These are phyloP conservation scores for Piromyces finnis DNA, from an alignment of 192 early-diverging fungal species.

Conservation along the genomic window DNA sequence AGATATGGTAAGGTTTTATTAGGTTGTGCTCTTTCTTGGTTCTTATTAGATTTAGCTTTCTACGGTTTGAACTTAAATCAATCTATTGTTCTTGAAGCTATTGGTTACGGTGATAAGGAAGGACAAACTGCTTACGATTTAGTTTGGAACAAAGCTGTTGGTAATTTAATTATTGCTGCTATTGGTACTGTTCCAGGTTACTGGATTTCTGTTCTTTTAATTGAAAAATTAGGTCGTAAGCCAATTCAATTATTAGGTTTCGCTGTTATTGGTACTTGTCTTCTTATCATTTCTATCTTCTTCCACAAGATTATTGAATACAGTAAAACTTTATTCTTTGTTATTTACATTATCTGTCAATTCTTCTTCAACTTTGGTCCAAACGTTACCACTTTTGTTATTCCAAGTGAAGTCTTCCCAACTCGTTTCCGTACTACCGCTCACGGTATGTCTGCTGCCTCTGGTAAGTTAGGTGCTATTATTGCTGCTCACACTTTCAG, in stretches of 20 bases:
- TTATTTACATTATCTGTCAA: background rate
- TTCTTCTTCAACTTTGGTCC: conserved; percentile 8
- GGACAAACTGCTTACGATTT: background rate
- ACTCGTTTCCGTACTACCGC: conserved; percentile 62
- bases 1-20: conserved; percentile 62
- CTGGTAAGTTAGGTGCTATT: conserved; percentile 62
- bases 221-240: conserved; percentile 80
- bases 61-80: conserved; percentile 72
- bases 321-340: background rate
- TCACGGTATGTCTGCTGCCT: conserved; percentile 65
- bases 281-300: background rate
- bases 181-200: conserved; percentile 85
- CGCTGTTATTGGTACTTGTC: background rate
- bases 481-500: conserved; percentile 53
- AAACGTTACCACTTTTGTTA: conserved; percentile 75
- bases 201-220: conserved; percentile 78
- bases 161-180: conserved; percentile 79
- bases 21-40: conserved; percentile 59
- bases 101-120: conserved; percentile 34
- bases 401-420: conserved; percentile 67
- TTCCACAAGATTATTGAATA: background rate
- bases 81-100: conserved; percentile 47
- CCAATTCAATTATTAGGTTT: conserved; percentile 45
- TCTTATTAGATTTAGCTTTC: conserved; percentile 56
- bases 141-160: conserved; percentile 27